These are phyloP conservation scores for Lichtheimia corymbifera DNA, from an alignment of 371 early-diverging fungal species.

Conservation along the genomic window DNA sequence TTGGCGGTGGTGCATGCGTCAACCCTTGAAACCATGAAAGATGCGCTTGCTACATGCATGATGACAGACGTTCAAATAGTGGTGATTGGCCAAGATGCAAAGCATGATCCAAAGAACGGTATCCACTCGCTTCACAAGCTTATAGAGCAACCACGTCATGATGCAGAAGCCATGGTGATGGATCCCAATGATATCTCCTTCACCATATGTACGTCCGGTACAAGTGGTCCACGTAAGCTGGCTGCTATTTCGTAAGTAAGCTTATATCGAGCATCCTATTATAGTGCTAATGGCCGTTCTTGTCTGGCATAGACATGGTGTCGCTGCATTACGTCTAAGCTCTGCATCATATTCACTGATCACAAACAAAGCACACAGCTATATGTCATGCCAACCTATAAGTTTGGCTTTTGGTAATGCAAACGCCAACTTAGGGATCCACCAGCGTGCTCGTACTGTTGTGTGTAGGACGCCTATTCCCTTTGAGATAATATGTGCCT, in stretches of 20 bases:
- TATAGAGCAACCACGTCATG: background rate
- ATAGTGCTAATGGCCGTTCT: background rate
- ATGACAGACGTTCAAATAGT: background rate
- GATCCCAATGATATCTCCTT: background rate
- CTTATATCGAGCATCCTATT: background rate
- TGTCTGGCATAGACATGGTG: background rate
- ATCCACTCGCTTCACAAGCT: background rate
- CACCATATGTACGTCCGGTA: background rate
- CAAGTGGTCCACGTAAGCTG: background rate
- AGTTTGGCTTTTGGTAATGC: background rate
- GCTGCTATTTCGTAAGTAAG: background rate
- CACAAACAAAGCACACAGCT: background rate
- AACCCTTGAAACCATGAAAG: background rate
- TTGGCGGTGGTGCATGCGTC: background rate
- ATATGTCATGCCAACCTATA: background rate
- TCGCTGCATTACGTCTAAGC: background rate
- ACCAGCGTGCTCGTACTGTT: background rate
- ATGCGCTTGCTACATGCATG: background rate
- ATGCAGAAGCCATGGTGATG: background rate
- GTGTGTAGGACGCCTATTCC: background rate
- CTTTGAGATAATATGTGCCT: background rate
- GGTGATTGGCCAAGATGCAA: background rate
- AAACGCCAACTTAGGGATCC: background rate
- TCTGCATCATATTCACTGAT: no score
- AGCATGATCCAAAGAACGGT: background rate